Percentiles rank a stretch among this genome's conserved stretches.
These are phyloP conservation scores for Lanmaoa pseudosensibilis DNA, from an alignment of 768 basidiomycete species.

Conservation along the genomic window DNA sequence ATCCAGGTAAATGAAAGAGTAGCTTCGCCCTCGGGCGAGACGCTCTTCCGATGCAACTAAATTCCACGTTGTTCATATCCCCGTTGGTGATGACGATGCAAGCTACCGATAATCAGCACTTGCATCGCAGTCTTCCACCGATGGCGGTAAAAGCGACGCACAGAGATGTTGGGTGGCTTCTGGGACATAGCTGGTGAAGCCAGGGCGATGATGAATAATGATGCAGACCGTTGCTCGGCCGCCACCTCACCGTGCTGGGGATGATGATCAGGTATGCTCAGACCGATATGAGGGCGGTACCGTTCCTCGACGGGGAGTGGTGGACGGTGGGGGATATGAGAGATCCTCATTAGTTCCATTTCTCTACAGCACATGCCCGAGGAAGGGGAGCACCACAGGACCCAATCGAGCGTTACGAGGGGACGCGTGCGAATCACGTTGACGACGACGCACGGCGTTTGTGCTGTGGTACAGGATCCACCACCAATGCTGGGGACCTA, in stretches of 20 bases:
- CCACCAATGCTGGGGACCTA: conserved; percentile 16
- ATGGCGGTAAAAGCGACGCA: conserved; percentile 8
- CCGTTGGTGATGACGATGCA: conserved; percentile 12
- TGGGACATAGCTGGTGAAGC: not conserved
- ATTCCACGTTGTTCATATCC: conserved; percentile 5
- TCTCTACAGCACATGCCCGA: conserved; percentile 9
- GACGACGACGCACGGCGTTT: conserved; percentile 18
- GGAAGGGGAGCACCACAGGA: conserved; percentile 5
- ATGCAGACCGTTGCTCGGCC: not conserved
- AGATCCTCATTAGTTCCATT: conserved; percentile 22
- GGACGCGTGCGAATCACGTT: conserved; percentile 20
- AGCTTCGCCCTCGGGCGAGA: conserved; percentile 13
- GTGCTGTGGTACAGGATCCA: conserved; percentile 29
- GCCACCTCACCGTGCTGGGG: not conserved
- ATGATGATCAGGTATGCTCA: not conserved
- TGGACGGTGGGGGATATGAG: conserved; percentile 7
- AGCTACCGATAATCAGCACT: conserved; percentile 6
- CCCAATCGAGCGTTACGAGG: conserved; percentile 3
- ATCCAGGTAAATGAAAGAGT: conserved; percentile 8
- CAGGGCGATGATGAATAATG: conserved; percentile 17
- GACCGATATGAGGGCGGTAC: conserved; percentile 6
- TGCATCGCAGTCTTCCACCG: not conserved
- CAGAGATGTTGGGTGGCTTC: conserved; percentile 8
- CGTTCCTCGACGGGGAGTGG: conserved; percentile 7
- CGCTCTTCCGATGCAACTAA: conserved; percentile 12